phyloP scores from a whole-genome alignment of 306 rosid genomes.

The Phaseolus lunatus region DNA sequence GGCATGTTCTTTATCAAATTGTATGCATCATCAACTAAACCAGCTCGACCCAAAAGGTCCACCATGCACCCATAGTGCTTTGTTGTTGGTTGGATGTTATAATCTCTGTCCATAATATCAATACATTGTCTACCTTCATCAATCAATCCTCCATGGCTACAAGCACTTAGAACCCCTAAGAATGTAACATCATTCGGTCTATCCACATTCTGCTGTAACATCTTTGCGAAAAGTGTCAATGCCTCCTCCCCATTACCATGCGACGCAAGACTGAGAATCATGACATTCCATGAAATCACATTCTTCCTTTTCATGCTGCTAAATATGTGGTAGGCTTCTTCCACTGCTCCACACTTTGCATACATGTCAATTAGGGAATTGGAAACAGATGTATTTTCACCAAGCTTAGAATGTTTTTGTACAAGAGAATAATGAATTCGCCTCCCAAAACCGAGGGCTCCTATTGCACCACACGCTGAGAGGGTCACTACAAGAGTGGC shows the following conservation, averaged over 20 bases:
- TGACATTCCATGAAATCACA: slow-evolving; percentile 79
- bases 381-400: slow-evolving; percentile 43
- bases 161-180: slow-evolving; percentile 78
- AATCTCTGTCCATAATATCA: slow-evolving; percentile 58
- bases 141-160: slow-evolving; percentile 76
- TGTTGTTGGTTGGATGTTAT: slow-evolving; percentile 61
- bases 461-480: slow-evolving; percentile 68
- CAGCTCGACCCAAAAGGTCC: slow-evolving; percentile 82
- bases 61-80: slow-evolving; percentile 91
- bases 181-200: slow-evolving; percentile 69
- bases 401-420: slow-evolving; percentile 18
- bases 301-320: slow-evolving; percentile 54
- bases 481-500: slow-evolving; percentile 69
- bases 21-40: slow-evolving; percentile 70
- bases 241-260: slow-evolving; percentile 71
- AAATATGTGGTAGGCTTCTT: slow-evolving; percentile 62
- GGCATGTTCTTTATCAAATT: slow-evolving; percentile 64
- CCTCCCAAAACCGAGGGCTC: slow-evolving; percentile 72
- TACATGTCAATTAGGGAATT: slow-evolving; percentile 82
- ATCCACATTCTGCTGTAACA: slow-evolving; percentile 57
- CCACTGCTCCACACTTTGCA: slow-evolving; percentile 80
- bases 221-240: slow-evolving; percentile 54
- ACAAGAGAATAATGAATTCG: slow-evolving; percentile 57
- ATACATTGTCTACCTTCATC: slow-evolving; percentile 65
- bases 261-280: slow-evolving; percentile 73